Base-by-base conservation (phyloP, 148 eudicot species). In the Chenopodium album region DNA sequence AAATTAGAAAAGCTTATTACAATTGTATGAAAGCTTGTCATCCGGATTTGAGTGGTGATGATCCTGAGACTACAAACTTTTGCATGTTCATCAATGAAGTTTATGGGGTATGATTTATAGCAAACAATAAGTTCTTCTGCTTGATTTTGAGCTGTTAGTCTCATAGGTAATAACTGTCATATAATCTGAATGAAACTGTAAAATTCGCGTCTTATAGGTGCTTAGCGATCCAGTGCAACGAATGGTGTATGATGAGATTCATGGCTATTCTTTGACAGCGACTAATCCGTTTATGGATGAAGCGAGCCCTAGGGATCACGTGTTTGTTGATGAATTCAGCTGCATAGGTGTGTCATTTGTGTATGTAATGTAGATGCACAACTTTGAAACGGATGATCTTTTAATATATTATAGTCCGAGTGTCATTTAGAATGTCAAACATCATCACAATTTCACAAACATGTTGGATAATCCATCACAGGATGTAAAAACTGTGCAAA, bases 1-100 rank as follows among this genome's bases (percentile, higher is more conserved):
- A 96, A 83, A 92, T 96, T 31, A 96, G 90, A 83, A 96, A 94
- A 84, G 99, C 99, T 11, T 96, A 96, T 82, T 91, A 96, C 81
- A 96, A 86, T 85, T 96, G 99, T 87, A 96, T 96, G 99, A 96
- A 96, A 86, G 84, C 95, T 73, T 96, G 99, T 83, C 99, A 96
- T 94, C 99, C 99, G 22, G 99, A 96, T 82, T 86, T 96, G 84
- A 96, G 97, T 85, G 98, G 99, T 62, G 84, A 96, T 82, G 93
- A 91, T 85, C 89, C 93, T 28, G 99, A 96, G 76, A 87, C 92
- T 47, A 92, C 93, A 37, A 92, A 96, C 84, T 96, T 96, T 87
- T 96, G 99, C 91, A 96, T 87, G 89, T 96, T 96, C 88, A 91
- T 96, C 87, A 96, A 96, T 80, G 99, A 96, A 65, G 90, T 96